Evolutionary conservation across 495 filamentous ascomycete species (phyloP), one percentile per base, ranked within the genome.

Genomic region (Talaromyces wortmannii): DNA sequence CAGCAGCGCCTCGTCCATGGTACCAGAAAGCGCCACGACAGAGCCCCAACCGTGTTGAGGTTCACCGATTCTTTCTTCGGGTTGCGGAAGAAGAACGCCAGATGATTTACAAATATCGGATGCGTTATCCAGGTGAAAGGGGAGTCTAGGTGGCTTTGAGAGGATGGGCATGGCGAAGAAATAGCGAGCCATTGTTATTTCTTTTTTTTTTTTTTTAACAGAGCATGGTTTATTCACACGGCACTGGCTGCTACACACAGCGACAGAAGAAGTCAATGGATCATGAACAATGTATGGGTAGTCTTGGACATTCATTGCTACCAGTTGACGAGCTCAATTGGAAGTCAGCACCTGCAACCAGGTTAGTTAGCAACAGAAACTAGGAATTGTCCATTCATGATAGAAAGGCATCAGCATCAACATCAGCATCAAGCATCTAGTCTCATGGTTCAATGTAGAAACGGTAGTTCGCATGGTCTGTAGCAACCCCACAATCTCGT

Each of bases 11-110:
- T 23, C 32, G 32, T 11, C 43, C 23, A 3, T 61, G 59, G 56
- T 54, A 56, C 29, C 10, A 31, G 13, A 50, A 49, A 29, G 50
- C 49, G 36, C 18, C 48, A 17, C 56, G 59, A 46, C 13, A 15
- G 46, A 32, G 48, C 23, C 53, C 56, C 7, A 50, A 32, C 32
- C 36, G 42, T 16, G 44, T 32, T 8, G 48, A 48, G 5, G 17
- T 61, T 13, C 52, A 46, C 6, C 52, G 43, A 23, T 61, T 61
- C 17, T 58, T 61, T 18, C 52, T 32, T 10, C 52, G 46, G 11
- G 44, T 61, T 40, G 32, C 55, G 33, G 32, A 46, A 17, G 56
- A 61, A 32, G 56, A 61, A 54, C 11, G 7, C 12, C 29, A 42
- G 31, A 53, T 53, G 53, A 54, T 61, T 30, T 44, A 46, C n/a